These are phyloP conservation scores for Leishmania aethiopica DNA, from an alignment of 208 protist species.

Conservation along the genomic window DNA sequence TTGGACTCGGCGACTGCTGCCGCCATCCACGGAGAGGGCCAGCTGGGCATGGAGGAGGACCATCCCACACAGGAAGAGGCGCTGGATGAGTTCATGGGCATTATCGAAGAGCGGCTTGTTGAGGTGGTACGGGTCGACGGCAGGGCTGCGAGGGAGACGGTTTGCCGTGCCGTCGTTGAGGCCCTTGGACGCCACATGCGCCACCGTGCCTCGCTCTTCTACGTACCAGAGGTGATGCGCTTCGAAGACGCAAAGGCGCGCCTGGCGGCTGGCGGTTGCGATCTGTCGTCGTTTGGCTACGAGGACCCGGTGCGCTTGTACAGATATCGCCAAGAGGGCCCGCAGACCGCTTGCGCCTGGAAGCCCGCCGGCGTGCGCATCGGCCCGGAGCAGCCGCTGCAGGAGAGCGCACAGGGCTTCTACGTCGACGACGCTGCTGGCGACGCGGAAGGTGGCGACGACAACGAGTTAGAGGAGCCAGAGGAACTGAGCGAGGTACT, in stretches of 20 bases:
- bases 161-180: slow-evolving; percentile 49
- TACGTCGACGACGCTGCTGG: slow-evolving; percentile 8
- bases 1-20: slow-evolving; percentile 32
- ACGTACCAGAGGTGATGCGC: slow-evolving; percentile 59
- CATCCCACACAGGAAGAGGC: slow-evolving; percentile 47
- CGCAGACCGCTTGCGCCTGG: slow-evolving; percentile 50
- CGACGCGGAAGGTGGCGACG: slow-evolving; percentile 16
- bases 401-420: slow-evolving; percentile 1
- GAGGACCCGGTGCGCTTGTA: slow-evolving; percentile 72
- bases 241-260: slow-evolving; percentile 58
- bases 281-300: slow-evolving; percentile 66
- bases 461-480: slow-evolving; percentile 49
- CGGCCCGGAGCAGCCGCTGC: slow-evolving; percentile 1
- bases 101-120: slow-evolving; percentile 61
- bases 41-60: slow-evolving; percentile 14
- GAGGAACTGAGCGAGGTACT: slow-evolving; percentile 69
- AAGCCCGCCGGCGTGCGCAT: slow-evolving; percentile 39
- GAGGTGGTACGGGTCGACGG: slow-evolving; percentile 59
- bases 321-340: slow-evolving; percentile 45
- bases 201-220: slow-evolving; percentile 82
- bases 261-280: slow-evolving; percentile 44
- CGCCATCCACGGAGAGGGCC: neutral
- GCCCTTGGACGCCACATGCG: slow-evolving; percentile 55
- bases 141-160: slow-evolving; percentile 57
- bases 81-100: slow-evolving; percentile 71